Percentiles rank a stretch among this genome's conserved stretches.
These are phyloP conservation scores for Aspergillus kassunensis DNA, from an alignment of 495 filamentous ascomycete species.

Conservation along the genomic window DNA sequence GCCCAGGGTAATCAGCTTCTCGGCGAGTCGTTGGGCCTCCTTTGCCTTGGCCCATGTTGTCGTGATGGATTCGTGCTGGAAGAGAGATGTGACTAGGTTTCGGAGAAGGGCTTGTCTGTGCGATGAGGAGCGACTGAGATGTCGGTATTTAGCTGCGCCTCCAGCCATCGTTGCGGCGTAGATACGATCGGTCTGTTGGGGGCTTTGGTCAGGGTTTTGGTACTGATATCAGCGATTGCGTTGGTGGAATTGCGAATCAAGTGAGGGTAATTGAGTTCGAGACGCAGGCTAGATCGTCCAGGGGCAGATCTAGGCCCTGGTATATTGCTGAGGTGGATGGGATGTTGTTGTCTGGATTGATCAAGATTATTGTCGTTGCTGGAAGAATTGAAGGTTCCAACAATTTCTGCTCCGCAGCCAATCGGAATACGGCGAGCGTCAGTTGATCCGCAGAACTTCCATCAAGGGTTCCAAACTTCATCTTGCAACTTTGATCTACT, in stretches of 20 bases:
- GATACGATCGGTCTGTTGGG: too few species aligned
- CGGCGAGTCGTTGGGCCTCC: slow-evolving; percentile 87
- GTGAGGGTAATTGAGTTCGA: too few species aligned
- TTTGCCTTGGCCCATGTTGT: slow-evolving; percentile 97
- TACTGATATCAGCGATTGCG: neutral
- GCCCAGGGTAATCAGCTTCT: slow-evolving; percentile 87
- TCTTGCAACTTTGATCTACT: neutral
- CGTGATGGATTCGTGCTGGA: slow-evolving; percentile 85
- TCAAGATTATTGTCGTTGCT: slow-evolving; percentile 9
- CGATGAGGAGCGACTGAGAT: slow-evolving; percentile 74
- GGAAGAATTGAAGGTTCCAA: slow-evolving; percentile 37
- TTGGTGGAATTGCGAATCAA: too few species aligned
- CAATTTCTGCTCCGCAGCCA: slow-evolving; percentile 31
- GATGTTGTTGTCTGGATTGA: neutral
- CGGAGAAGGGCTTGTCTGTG: slow-evolving; percentile 91
- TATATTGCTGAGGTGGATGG: too few species aligned
- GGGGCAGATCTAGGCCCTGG: too few species aligned
- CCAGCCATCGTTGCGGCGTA: slow-evolving; percentile 61
- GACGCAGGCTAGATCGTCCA: too few species aligned
- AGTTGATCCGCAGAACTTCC: slow-evolving; percentile 23
- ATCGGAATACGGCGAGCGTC: slow-evolving; percentile 38
- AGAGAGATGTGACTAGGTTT: slow-evolving; percentile 93
- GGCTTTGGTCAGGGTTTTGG: neutral
- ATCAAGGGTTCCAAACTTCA: neutral
- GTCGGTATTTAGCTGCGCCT: slow-evolving; percentile 77